phyloP scores from a whole-genome alignment of 2,329 filamentous ascomycete genomes.

The Fusarium sp. region DNA sequence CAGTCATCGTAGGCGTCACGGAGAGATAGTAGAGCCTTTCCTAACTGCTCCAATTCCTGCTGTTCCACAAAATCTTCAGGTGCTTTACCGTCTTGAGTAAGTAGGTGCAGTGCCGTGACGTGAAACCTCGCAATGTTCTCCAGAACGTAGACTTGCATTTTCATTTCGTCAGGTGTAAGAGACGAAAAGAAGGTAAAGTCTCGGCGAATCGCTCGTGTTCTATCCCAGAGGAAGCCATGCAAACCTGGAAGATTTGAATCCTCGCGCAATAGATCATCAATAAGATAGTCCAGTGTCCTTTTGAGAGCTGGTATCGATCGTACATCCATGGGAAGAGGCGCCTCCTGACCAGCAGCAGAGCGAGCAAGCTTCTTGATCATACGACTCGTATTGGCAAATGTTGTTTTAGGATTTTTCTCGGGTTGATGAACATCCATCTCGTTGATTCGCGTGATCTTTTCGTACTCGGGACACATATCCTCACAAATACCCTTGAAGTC shows the following conservation, averaged over 20 bases:
- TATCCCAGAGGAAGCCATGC: slow-evolving; percentile 76
- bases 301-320: slow-evolving; percentile 69
- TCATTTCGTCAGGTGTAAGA: slow-evolving; percentile 67
- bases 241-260: slow-evolving; percentile 66
- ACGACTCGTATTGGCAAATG: slow-evolving; percentile 60
- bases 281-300: slow-evolving; percentile 71
- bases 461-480: slow-evolving; percentile 76
- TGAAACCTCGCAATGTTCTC: slow-evolving; percentile 76
- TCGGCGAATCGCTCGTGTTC: slow-evolving; percentile 73
- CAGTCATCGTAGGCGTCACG: slow-evolving; percentile 76
- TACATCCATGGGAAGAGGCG: slow-evolving; percentile 75
- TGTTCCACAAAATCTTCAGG: slow-evolving; percentile 73
- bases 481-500: slow-evolving; percentile 76
- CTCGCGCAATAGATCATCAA: slow-evolving; percentile 67
- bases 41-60: slow-evolving; percentile 75
- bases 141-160: slow-evolving; percentile 70
- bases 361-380: slow-evolving; percentile 77
- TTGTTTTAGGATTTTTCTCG: slow-evolving; percentile 62
- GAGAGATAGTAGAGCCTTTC: slow-evolving; percentile 72
- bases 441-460: slow-evolving; percentile 71
- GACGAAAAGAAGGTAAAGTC: slow-evolving; percentile 76
- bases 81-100: slow-evolving; percentile 67
- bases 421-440: slow-evolving; percentile 68
- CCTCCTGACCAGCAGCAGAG: slow-evolving; percentile 75
- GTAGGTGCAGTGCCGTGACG: slow-evolving; percentile 71